Percentiles rank a stretch among this genome's conserved stretches.
phyloP scores from a whole-genome alignment of 108 stramenopile genomes.

The Cyclostephanos tholiformis region DNA sequence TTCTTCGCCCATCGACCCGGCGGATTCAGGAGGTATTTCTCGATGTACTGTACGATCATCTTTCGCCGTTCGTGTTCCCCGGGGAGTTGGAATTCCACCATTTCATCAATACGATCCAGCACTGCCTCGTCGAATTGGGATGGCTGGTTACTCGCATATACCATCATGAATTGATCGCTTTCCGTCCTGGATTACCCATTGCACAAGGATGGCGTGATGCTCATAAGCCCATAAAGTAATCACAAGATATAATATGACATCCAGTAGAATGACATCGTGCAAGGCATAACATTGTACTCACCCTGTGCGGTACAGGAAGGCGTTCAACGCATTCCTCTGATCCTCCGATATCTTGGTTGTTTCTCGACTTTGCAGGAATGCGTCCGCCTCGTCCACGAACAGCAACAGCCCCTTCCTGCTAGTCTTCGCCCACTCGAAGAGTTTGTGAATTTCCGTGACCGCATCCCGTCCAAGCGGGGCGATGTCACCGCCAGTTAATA shows the following conservation, averaged over 20 bases:
- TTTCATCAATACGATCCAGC: conserved; percentile 99
- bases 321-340: conserved; percentile 98
- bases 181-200: conserved; percentile 60
- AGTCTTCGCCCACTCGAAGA: conserved; percentile 99
- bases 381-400: conserved; percentile 99
- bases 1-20: conserved; percentile 75
- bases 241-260: no score
- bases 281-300: conserved; percentile 15
- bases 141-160: conserved; percentile 98
- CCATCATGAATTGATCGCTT: conserved; percentile 99
- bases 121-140: conserved; percentile 97
- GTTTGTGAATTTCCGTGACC: conserved; percentile 98
- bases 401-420: conserved; percentile 92
- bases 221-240: neutral
- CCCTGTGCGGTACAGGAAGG: conserved; percentile 95
- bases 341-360: conserved; percentile 93
- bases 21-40: conserved; percentile 91
- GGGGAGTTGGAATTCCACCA: conserved; percentile 96
- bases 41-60: conserved; percentile 97
- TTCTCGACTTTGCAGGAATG: conserved; percentile 94
- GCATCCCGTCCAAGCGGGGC: conserved; percentile 98
- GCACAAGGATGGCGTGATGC: neutral
- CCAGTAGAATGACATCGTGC: no score
- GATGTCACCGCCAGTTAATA: conserved; percentile 99
- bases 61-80: conserved; percentile 83